These are phyloP conservation scores for Phyllosticta citriasiana DNA, from an alignment of 2,329 filamentous ascomycete genomes.

Conservation along the genomic window DNA sequence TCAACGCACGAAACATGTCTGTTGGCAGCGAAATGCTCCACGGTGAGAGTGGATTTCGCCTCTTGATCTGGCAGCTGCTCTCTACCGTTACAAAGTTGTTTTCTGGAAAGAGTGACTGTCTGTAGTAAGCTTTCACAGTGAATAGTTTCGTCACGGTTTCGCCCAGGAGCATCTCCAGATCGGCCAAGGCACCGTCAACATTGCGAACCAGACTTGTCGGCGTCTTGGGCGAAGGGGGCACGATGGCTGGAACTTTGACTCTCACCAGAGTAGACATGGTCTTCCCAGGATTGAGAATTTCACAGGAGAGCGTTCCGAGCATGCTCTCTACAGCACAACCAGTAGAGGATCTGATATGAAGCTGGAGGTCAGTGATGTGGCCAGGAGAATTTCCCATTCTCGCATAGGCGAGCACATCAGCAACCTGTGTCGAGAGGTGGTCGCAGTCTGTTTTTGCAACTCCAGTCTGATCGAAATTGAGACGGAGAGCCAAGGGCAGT, in stretches of 20 bases:
- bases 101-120: constrained; percentile 22
- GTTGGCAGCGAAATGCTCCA: constrained; percentile 18
- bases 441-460: background rate
- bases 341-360: constrained; percentile 7
- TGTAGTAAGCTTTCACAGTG: constrained; percentile 22
- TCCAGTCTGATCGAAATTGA: background rate
- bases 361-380: constrained; percentile 8
- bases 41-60: constrained; percentile 21
- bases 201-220: background rate
- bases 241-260: constrained; percentile 6
- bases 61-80: constrained; percentile 19
- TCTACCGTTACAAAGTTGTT: constrained; percentile 21
- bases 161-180: constrained; percentile 14
- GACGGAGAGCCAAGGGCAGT: background rate
- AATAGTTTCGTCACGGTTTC: constrained; percentile 12
- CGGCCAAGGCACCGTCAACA: constrained; percentile 10
- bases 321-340: constrained; percentile 8
- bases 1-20: constrained; percentile 3
- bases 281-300: constrained; percentile 10
- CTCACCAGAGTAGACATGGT: constrained; percentile 9
- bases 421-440: constrained; percentile 1
- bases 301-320: constrained; percentile 5
- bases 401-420: constrained; percentile 4
- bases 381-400: constrained; percentile 1
- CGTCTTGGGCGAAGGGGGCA: background rate